phyloP scores from a whole-genome alignment of 208 protist species.

The Crithidia expoeki region DNA sequence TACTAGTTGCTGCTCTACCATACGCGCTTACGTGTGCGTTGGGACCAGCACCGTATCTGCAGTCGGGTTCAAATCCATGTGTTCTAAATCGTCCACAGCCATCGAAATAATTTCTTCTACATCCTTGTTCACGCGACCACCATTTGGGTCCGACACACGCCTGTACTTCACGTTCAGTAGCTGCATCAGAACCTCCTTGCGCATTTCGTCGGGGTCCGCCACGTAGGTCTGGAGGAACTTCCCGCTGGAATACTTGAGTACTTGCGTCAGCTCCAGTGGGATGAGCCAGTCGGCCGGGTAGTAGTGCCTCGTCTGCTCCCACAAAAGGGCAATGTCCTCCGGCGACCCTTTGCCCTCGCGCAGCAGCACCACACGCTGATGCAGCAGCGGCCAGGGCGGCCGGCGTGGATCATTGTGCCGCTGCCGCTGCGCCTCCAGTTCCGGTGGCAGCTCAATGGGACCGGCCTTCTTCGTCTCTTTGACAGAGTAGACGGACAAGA shows the following conservation, averaged over 20 bases:
- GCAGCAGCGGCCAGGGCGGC: slow-evolving; percentile 85
- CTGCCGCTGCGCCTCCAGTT: slow-evolving; percentile 63
- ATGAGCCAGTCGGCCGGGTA: slow-evolving; percentile 88
- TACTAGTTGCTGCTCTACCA: background rate
- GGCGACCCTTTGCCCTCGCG: slow-evolving; percentile 74
- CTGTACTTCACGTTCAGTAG: slow-evolving; percentile 83
- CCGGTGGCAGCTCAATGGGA: slow-evolving; percentile 73
- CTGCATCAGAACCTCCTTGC: slow-evolving; percentile 85
- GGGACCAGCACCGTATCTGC: slow-evolving; percentile 62
- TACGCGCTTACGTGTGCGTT: slow-evolving; percentile 61
- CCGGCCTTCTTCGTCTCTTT: slow-evolving; percentile 84
- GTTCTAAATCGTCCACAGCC: slow-evolving; percentile 79
- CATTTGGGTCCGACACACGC: slow-evolving; percentile 67
- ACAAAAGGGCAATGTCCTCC: slow-evolving; percentile 80
- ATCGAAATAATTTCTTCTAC: slow-evolving; percentile 87
- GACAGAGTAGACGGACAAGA: slow-evolving; percentile 75
- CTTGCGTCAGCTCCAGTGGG: slow-evolving; percentile 82
- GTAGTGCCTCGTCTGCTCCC: slow-evolving; percentile 86
- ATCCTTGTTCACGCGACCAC: slow-evolving; percentile 71
- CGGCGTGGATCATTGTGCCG: slow-evolving; percentile 78
- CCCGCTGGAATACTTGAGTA: slow-evolving; percentile 85
- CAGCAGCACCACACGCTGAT: slow-evolving; percentile 79
- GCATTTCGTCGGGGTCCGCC: slow-evolving; percentile 77
- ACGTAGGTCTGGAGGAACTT: slow-evolving; percentile 83
- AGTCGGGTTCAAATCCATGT: slow-evolving; percentile 65